A percentile compares a stretch with the other conserved stretches of the same genome.
phyloP scores from a whole-genome alignment of 2,329 filamentous ascomycete genomes.

The Decorospora gaudefroyi region DNA sequence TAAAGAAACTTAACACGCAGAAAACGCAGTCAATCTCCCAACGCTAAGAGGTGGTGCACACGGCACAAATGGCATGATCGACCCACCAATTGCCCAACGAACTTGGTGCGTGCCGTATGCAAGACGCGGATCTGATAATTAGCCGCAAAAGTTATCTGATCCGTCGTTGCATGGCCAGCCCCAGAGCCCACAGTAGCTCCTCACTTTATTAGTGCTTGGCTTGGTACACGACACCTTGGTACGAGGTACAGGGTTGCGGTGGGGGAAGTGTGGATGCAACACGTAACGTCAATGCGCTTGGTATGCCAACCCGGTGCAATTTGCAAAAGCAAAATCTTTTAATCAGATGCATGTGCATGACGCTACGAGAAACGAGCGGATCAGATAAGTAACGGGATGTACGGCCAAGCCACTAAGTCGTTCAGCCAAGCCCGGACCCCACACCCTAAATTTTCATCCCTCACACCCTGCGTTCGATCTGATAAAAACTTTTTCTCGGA shows the following conservation, averaged over 20 bases:
- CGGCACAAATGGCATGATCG: conserved; percentile 13
- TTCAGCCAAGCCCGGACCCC: conserved; percentile 9
- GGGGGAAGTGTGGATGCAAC: conserved; percentile 16
- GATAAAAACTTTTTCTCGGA: conserved; percentile 29
- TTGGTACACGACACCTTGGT: too few relatives aligned
- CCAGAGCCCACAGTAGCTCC: conserved; percentile 4
- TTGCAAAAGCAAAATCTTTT: too few relatives aligned
- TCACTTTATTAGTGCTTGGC: too few relatives aligned
- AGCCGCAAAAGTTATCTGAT: conserved; percentile 24
- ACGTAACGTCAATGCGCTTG: conserved; percentile 24
- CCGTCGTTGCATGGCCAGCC: conserved; percentile 11
- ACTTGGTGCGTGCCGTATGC: conserved; percentile 10
- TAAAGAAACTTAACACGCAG: not conserved
- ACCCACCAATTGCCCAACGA: conserved; percentile 5
- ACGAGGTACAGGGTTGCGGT: too few relatives aligned
- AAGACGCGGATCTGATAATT: conserved; percentile 44
- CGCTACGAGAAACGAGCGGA: conserved; percentile 9
- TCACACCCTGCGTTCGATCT: conserved; percentile 24
- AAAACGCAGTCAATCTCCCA: not conserved
- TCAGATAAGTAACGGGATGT: conserved; percentile 21
- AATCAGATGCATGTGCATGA: conserved; percentile 15
- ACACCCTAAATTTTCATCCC: conserved; percentile 26
- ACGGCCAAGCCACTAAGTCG: conserved; percentile 14
- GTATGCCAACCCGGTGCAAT: too few relatives aligned
- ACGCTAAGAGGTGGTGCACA: conserved; percentile 7